Evolutionary conservation across 2,329 filamentous ascomycete species (phyloP).

Genomic region (Cladosporium colombiae): DNA sequence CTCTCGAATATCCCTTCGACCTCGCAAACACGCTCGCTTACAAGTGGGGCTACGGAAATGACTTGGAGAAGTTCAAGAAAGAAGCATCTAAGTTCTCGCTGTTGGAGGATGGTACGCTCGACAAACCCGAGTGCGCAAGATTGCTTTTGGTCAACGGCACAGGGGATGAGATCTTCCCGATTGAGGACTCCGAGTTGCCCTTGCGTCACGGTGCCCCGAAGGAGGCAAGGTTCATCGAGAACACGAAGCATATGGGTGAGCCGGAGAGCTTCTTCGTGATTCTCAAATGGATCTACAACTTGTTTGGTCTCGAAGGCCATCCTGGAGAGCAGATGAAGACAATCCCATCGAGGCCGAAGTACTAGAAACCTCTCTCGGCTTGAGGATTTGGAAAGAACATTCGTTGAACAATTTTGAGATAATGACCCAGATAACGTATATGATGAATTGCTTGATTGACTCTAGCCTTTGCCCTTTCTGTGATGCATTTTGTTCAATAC

Average conservation of each 20-base stretch:
- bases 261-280: slow-evolving; percentile 52
- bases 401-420: too few relatives aligned
- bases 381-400: neutral
- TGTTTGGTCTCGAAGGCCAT: slow-evolving; percentile 49
- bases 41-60: slow-evolving; percentile 49
- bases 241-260: slow-evolving; percentile 54
- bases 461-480: neutral
- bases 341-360: slow-evolving; percentile 51
- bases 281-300: slow-evolving; percentile 50
- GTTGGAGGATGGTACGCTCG: slow-evolving; percentile 56
- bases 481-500: neutral
- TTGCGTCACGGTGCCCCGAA: slow-evolving; percentile 56
- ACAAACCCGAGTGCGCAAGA: slow-evolving; percentile 50
- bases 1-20: slow-evolving; percentile 62
- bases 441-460: neutral
- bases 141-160: slow-evolving; percentile 60
- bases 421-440: too few relatives aligned
- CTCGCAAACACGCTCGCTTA: slow-evolving; percentile 53
- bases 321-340: slow-evolving; percentile 48
- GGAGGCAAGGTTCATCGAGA: slow-evolving; percentile 49
- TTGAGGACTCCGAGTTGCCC: slow-evolving; percentile 60
- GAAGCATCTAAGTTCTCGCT: slow-evolving; percentile 57
- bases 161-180: slow-evolving; percentile 63
- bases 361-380: slow-evolving; percentile 21
- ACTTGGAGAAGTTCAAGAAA: slow-evolving; percentile 49